phyloP scores from a whole-genome alignment of 2,329 filamentous ascomycete species.

The Fusarium clavum region DNA sequence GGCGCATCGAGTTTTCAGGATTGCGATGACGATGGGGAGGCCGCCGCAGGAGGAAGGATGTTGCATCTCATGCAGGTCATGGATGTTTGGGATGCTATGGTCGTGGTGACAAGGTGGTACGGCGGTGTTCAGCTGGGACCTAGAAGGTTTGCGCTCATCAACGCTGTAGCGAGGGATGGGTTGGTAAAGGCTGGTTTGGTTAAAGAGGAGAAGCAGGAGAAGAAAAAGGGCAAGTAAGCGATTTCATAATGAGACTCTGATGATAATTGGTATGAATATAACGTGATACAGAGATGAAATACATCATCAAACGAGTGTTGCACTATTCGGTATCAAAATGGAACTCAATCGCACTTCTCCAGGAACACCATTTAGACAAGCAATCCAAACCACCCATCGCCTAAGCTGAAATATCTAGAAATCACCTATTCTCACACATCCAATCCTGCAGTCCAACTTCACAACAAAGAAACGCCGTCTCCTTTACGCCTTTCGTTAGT shows the following conservation, averaged over 20 bases:
- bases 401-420: slow-evolving; percentile 14
- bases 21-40: slow-evolving; percentile 96
- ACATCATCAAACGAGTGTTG: slow-evolving; percentile 26
- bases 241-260: slow-evolving; percentile 25
- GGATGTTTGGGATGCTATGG: slow-evolving; percentile 92
- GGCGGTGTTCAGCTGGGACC: slow-evolving; percentile 91
- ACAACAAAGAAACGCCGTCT: slow-evolving; percentile 34
- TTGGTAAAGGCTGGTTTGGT: slow-evolving; percentile 81
- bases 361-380: slow-evolving; percentile 34
- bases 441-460: slow-evolving; percentile 2
- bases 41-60: slow-evolving; percentile 86
- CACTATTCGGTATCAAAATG: slow-evolving; percentile 44
- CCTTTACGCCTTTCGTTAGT: slow-evolving; percentile 17
- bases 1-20: slow-evolving; percentile 77
- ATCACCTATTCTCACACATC: slow-evolving; percentile 1
- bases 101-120: slow-evolving; percentile 96
- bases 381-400: slow-evolving; percentile 16
- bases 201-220: slow-evolving; percentile 56
- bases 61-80: slow-evolving; percentile 94
- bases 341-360: slow-evolving; percentile 21
- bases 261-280: neutral
- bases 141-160: slow-evolving; percentile 90
- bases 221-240: slow-evolving; percentile 50
- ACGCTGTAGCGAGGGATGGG: slow-evolving; percentile 84
- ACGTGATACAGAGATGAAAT: slow-evolving; percentile 1